phyloP scores from a whole-genome alignment of 176 grass and related monocot species.

The Lolium multiflorum region DNA sequence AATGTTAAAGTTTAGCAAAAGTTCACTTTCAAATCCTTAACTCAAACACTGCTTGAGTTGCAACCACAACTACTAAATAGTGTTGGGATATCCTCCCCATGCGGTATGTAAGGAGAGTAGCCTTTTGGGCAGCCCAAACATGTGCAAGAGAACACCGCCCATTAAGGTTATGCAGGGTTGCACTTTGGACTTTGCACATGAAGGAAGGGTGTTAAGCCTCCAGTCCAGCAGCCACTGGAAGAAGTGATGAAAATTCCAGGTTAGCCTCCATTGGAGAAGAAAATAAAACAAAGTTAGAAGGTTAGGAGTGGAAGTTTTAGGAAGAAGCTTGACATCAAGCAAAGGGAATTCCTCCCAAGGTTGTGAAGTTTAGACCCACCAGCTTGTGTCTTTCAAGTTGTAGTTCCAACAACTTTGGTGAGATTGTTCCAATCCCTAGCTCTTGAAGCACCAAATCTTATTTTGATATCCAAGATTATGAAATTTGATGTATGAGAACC shows the following conservation, averaged over 20 bases:
- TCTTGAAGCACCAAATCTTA: slow-evolving; percentile 4
- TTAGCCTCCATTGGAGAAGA: not conserved
- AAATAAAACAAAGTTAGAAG: not conserved
- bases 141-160: not conserved
- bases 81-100: not conserved
- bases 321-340: not conserved
- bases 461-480: not conserved
- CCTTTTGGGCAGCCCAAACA: not conserved
- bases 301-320: not conserved
- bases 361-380: not conserved
- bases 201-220: not conserved
- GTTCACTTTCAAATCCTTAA: not conserved
- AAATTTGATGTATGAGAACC: not conserved
- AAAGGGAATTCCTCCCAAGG: not conserved
- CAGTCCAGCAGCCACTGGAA: not conserved
- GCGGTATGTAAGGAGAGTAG: not conserved
- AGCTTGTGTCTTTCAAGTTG: not conserved
- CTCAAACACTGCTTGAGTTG: not conserved
- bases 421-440: not conserved
- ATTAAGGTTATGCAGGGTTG: not conserved
- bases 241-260: not conserved
- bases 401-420: not conserved
- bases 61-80: not conserved
- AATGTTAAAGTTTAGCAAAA: not conserved
- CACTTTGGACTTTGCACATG: not conserved